phyloP scores from a whole-genome alignment of 2,329 filamentous ascomycete species.

The Aspergillus phoenicis region DNA sequence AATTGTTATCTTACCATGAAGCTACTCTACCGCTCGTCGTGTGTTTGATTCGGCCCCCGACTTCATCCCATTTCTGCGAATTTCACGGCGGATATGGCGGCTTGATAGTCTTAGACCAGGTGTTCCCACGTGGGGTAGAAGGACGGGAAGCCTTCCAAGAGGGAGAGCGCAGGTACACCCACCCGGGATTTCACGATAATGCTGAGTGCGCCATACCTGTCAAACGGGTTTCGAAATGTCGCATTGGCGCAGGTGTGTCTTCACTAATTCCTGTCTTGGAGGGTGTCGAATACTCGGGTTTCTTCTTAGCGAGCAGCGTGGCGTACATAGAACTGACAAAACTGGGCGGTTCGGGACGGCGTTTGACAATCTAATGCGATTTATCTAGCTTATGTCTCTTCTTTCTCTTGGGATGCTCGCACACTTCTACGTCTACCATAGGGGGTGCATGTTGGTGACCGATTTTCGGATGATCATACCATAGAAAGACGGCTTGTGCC shows the following conservation, averaged over 20 bases:
- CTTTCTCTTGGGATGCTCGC: background rate
- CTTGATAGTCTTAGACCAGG: background rate
- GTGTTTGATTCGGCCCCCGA: background rate
- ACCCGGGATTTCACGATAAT: background rate
- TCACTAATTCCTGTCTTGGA: background rate
- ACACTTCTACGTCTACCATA: slow-evolving; percentile 12
- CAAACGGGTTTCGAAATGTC: background rate
- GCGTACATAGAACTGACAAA: slow-evolving; percentile 25
- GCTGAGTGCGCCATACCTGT: background rate
- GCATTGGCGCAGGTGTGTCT: background rate
- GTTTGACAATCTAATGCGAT: slow-evolving; percentile 5
- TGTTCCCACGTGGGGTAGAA: slow-evolving; percentile 13
- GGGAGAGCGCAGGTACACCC: slow-evolving; percentile 4
- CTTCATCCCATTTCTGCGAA: background rate
- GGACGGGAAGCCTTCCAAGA: background rate
- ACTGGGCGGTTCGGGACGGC: slow-evolving; percentile 12
- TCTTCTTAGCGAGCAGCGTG: slow-evolving; percentile 31
- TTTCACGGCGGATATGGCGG: slow-evolving; percentile 14
- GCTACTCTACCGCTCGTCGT: background rate
- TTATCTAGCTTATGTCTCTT: slow-evolving; percentile 7
- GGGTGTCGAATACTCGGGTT: background rate
- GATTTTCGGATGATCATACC: background rate
- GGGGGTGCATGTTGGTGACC: background rate
- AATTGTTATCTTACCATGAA: background rate
- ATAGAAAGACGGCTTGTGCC: background rate